Conservation (phyloP, 2,329 filamentous ascomycete genomes). For the Aspergillus brunneoviolaceus region DNA sequence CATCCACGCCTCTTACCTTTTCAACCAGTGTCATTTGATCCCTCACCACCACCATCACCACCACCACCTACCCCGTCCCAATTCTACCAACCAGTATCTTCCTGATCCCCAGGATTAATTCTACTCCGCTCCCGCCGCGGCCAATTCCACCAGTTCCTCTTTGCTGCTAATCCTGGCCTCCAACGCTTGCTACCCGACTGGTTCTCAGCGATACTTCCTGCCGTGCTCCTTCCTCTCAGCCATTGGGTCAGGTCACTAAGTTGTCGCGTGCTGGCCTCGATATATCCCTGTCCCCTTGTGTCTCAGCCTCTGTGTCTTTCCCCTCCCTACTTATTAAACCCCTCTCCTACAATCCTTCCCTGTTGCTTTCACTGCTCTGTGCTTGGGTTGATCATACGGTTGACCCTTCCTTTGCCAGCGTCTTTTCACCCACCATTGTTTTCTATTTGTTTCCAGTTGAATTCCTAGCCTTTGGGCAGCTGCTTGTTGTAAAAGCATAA, state of each 20-base stretch:
- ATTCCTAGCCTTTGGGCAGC: not conserved
- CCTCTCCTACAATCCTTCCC: not conserved
- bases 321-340: conserved; percentile 8
- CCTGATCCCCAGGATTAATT: conserved; percentile 11
- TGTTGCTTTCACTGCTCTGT: not conserved
- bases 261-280: conserved; percentile 14
- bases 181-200: conserved; percentile 18
- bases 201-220: conserved; percentile 16
- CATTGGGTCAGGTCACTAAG: conserved; percentile 16
- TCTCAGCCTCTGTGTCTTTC: conserved; percentile 10
- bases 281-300: conserved; percentile 15
- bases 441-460: not conserved
- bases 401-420: not conserved
- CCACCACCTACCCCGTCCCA: conserved; percentile 8
- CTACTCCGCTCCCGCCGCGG: conserved; percentile 13
- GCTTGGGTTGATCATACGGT: not conserved
- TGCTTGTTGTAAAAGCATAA: not conserved
- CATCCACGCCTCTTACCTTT: conserved; percentile 9
- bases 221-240: conserved; percentile 17
- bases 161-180: conserved; percentile 16
- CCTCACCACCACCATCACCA: conserved; percentile 3
- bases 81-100: conserved; percentile 10
- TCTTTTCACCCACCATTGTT: not conserved
- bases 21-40: conserved; percentile 17
- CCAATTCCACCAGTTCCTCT: conserved; percentile 11